Conservation (phyloP, 2,329 filamentous ascomycete genomes). For the Colletotrichum sp. region DNA sequence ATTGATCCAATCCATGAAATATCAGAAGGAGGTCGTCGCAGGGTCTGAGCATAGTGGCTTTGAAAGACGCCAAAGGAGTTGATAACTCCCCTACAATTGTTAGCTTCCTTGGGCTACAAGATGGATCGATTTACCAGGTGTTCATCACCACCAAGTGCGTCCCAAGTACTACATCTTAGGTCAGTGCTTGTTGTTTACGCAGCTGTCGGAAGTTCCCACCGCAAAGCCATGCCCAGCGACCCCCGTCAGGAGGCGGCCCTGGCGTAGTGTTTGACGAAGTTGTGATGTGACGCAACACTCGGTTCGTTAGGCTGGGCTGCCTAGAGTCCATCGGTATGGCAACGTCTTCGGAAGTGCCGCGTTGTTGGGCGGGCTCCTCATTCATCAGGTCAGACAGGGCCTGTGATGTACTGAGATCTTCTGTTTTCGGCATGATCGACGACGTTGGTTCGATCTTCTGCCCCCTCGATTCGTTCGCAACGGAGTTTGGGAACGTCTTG, state of each 20-base stretch:
- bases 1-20: conserved; percentile 61
- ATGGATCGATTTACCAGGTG: conserved; percentile 45
- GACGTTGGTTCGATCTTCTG: not conserved
- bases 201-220: not conserved
- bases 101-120: not conserved
- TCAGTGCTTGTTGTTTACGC: not conserved
- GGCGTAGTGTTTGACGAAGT: not conserved
- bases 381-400: not conserved
- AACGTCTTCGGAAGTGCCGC: not conserved
- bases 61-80: conserved; percentile 63
- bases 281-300: not conserved
- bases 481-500: rapidly evolving
- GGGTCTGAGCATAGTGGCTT: conserved; percentile 50
- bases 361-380: not conserved
- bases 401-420: not conserved
- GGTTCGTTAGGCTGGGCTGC: not conserved
- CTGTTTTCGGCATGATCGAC: too few species aligned
- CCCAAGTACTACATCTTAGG: conserved; percentile 32
- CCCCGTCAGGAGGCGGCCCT: not conserved
- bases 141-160: conserved; percentile 54
- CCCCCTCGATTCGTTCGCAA: rapidly evolving
- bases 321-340: not conserved
- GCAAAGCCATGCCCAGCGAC: not conserved
- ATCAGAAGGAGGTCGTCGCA: conserved; percentile 45
- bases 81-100: conserved; percentile 48